Evolutionary conservation across 2,329 filamentous ascomycete species (phyloP).

Genomic region (Sporothrix sp.): DNA sequence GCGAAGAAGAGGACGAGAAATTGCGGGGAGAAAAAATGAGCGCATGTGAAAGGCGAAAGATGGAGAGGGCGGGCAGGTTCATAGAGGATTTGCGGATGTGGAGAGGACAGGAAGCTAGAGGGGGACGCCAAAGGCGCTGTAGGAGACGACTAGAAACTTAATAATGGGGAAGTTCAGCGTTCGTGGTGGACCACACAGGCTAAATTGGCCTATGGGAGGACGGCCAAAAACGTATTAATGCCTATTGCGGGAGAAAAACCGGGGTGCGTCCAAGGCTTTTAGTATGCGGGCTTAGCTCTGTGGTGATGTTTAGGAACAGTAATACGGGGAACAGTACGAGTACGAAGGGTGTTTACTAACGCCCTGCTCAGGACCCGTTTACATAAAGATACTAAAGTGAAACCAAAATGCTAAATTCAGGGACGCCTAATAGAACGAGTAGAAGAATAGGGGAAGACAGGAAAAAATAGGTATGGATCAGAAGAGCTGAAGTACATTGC

Average conservation of each 20-base stretch:
- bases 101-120: conserved; percentile 4
- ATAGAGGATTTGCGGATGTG: neutral
- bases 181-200: neutral
- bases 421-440: too few relatives aligned
- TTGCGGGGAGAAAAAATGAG: conserved; percentile 8
- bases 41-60: conserved; percentile 10
- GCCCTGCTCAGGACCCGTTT: too few relatives aligned
- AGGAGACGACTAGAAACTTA: conserved; percentile 1
- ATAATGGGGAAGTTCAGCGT: neutral
- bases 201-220: neutral
- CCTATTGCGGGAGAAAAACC: neutral
- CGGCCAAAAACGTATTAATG: neutral
- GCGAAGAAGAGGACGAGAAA: neutral
- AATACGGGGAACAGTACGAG: neutral
- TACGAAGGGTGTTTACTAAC: too few relatives aligned
- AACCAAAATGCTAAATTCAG: too few relatives aligned
- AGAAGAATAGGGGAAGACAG: too few relatives aligned
- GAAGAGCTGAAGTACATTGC: too few relatives aligned
- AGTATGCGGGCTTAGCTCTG: neutral
- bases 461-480: too few relatives aligned
- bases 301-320: too few relatives aligned
- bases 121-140: neutral
- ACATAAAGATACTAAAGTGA: neutral
- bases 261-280: neutral
- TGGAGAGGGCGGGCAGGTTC: neutral